Evolutionary conservation across 2,329 filamentous ascomycete genomes (phyloP), one percentile per base, ranked within the genome.

Genomic region (Xylariaceae sp.): DNA sequence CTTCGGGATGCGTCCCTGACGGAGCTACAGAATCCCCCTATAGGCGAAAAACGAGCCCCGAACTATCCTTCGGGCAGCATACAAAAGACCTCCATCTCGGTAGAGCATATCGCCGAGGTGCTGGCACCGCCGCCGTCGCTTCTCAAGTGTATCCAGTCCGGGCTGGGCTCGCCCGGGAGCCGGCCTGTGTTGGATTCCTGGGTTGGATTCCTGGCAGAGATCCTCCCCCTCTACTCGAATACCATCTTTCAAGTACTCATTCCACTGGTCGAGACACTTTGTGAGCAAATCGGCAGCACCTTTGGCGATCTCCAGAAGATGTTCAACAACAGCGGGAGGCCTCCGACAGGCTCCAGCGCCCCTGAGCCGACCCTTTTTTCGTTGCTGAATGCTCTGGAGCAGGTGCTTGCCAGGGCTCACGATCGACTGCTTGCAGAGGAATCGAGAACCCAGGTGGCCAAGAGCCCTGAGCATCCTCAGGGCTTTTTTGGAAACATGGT

Each of bases 401-500:
- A 94, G 53, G 82, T 95, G 16, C 70, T 98, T 41, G 89, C 89
- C 13, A 79, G 81, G 52, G 88, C 84, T 4, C 92, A 98, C 61
- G 85, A 94, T 52, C 82, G 83, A 41, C 69, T 97, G 14, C 65
- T 89, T 35, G 69, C 74, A 16, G 88, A 94, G 51, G 88, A 94
- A 62, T 76, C 80, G 28, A 78, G 76, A 46, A 72, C 74, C 30
- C 77, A 81, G 39, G 67, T 78, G 23, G 68, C 73, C 30, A 95
- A 94, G 64, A 83, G 80, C 43, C 86, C 88, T 15, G 86, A 94
- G 54, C 85, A 87, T 50, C 78, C 83, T 11, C 86, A 89, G 57
- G 83, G 88, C 4, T 90, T 96, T 59, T 94, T 97, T 55, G 88
- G 88, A 31, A 94, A 87, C 51, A 94, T 96, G 78, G 86, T 94